phyloP scores from a whole-genome alignment of 148 eudicot genomes.

The Persicaria tinctoria region DNA sequence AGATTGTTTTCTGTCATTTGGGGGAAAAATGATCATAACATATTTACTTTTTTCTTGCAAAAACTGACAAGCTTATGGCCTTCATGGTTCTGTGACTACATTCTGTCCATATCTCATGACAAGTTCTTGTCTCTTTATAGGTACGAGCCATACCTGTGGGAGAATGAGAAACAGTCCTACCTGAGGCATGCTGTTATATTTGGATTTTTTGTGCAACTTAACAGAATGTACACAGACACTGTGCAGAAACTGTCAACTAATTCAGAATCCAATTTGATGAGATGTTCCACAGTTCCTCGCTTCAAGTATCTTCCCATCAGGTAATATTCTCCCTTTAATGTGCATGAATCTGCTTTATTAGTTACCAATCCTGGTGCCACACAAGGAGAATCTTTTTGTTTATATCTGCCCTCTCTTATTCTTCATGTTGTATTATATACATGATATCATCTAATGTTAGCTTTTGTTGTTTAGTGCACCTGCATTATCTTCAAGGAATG shows the following conservation, averaged over 20 bases:
- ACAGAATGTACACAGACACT: conserved; percentile 68
- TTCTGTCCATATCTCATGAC: background rate
- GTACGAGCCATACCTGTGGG: conserved; percentile 94
- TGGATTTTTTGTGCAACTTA: conserved; percentile 97
- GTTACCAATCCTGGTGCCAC: background rate
- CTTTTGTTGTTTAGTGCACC: conserved; percentile 60
- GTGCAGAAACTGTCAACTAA: conserved; percentile 68
- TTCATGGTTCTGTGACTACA: background rate
- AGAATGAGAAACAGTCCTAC: conserved; percentile 91
- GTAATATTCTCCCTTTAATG: conserved; percentile 25
- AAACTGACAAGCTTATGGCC: background rate
- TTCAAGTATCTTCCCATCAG: conserved; percentile 98
- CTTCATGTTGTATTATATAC: background rate
- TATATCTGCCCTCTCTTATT: background rate
- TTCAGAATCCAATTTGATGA: conserved; percentile 87
- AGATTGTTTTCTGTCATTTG: background rate
- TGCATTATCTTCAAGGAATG: conserved; percentile 69
- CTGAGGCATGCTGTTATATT: conserved; percentile 90
- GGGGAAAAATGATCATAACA: background rate
- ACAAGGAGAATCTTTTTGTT: background rate
- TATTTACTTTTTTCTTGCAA: background rate
- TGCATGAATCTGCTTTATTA: background rate
- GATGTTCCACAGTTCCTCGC: conserved; percentile 88
- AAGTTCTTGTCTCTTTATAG: conserved; percentile 24
- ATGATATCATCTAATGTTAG: background rate